Conservation (phyloP, 805 yeast genomes). For the Gaillardinia entomophila region DNA sequence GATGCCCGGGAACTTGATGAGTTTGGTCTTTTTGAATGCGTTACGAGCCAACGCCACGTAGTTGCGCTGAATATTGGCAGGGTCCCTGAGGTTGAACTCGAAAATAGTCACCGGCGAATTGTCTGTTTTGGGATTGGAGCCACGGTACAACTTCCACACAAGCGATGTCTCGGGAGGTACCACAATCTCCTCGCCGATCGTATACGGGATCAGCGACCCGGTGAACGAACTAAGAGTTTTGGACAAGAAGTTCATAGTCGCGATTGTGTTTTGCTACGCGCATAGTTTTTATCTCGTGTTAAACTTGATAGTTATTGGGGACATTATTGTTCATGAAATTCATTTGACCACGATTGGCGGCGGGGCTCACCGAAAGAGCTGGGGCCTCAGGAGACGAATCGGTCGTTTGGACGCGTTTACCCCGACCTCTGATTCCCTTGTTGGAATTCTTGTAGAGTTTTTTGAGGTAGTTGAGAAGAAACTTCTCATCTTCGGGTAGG, state of each 20-base stretch:
- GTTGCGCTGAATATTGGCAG: constrained; percentile 19
- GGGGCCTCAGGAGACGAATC: background rate
- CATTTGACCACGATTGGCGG: constrained; percentile 6
- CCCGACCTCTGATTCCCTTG: constrained; percentile 89
- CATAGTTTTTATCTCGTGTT: too few species aligned
- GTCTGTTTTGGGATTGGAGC: constrained; percentile 47
- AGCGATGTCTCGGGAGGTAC: constrained; percentile 17
- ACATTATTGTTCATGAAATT: background rate
- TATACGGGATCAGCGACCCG: constrained; percentile 55
- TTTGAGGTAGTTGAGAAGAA: constrained; percentile 71
- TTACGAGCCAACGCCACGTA: constrained; percentile 29
- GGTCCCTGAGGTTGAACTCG: constrained; percentile 48
- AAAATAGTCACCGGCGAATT: constrained; percentile 55
- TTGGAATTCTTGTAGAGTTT: constrained; percentile 81
- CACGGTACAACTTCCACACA: constrained; percentile 64
- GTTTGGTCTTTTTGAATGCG: constrained; percentile 41
- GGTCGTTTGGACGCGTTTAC: constrained; percentile 33
- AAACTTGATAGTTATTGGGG: too few species aligned
- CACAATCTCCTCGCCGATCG: constrained; percentile 40
- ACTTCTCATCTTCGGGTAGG: constrained; percentile 59
- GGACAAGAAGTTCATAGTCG: constrained; percentile 60
- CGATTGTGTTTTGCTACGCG: too few species aligned
- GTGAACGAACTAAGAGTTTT: constrained; percentile 55
- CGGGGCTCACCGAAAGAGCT: too few species aligned
- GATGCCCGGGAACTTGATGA: constrained; percentile 66